phyloP scores from a whole-genome alignment of 2,329 filamentous ascomycete species.

The Tolypocladium paradoxum region DNA sequence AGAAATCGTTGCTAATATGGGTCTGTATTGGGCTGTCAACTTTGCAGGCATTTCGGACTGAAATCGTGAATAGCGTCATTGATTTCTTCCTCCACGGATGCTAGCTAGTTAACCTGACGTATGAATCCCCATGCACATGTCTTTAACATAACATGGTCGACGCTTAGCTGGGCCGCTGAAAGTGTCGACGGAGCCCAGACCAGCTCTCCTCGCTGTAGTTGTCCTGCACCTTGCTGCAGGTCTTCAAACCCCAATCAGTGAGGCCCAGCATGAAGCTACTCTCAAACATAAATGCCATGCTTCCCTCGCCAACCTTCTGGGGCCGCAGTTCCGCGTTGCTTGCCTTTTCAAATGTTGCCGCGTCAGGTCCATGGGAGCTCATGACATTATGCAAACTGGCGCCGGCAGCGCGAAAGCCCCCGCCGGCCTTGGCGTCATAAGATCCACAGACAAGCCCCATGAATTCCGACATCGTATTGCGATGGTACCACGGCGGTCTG shows the following conservation, averaged over 20 bases:
- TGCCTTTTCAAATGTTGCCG: constrained; percentile 43
- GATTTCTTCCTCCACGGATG: too few species aligned
- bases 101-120: too few species aligned
- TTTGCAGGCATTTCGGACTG: too few species aligned
- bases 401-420: constrained; percentile 48
- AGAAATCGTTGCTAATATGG: too few species aligned
- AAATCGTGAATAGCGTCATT: too few species aligned
- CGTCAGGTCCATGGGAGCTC: constrained; percentile 55
- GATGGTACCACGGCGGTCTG: constrained; percentile 62
- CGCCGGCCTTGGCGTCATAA: constrained; percentile 51
- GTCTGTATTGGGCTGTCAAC: too few species aligned
- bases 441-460: constrained; percentile 48
- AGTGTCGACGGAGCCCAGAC: constrained; percentile 56
- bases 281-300: constrained; percentile 62
- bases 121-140: too few species aligned
- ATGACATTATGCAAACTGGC: constrained; percentile 59
- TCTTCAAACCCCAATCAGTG: constrained; percentile 55
- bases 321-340: constrained; percentile 42
- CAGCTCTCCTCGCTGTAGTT: constrained; percentile 59
- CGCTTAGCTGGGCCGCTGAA: background rate
- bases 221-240: constrained; percentile 46
- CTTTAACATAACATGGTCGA: background rate
- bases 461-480: constrained; percentile 57
- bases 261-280: constrained; percentile 60
- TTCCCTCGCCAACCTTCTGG: constrained; percentile 46